Base-by-base conservation (phyloP, 169 alveolate genomes). In the Cryptosporidium sp. region DNA sequence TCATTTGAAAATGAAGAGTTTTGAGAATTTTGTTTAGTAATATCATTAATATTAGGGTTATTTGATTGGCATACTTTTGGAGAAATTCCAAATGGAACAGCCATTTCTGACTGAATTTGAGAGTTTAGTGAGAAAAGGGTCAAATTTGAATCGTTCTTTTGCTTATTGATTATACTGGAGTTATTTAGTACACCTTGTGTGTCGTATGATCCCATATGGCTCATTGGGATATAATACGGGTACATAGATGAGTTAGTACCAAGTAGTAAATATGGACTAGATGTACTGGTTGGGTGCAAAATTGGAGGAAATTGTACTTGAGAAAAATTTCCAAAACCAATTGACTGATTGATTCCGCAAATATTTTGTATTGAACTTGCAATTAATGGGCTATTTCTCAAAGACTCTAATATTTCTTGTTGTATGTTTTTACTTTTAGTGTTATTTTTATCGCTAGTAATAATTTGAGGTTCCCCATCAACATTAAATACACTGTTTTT, bases 231-330 rank as follows among this genome's bases (percentile, higher is more conserved):
- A 26, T 41, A 80, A 65, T 41, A 41, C 7, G 89, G 89, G 39
- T 65, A 80, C 35, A 80, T 26, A n/a, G 89, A 80, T 62, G 89
- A 62, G 21, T 65, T 80, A 5, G 89, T 23, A 12, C 67, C 35
- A 26, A 80, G 37, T 61, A 61, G 4, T 65, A 80, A 41, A 31
- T 37, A 31, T 18, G 71, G 75, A 62, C 43, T 29, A 2, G 67
- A 29, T 33, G 52, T 23, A 16, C 59, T 37, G 1, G 37, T 52
- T 58, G 73, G 33, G 37, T 59, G 61, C 14, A 80, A 59, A 31
- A 80, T 37, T 65, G 33, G 69, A 8, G 89, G 73, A 41, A 80
- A 7, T 31, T 59, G 89, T 16, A 62, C 55, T n/a, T 58, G 74
- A 14, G 68, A 26, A 61, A 61, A 65, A n/a, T 80, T 59, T 29